Evolutionary conservation across 139 green algal species (phyloP).

Genomic region (Pedinophyceae sp.): DNA sequence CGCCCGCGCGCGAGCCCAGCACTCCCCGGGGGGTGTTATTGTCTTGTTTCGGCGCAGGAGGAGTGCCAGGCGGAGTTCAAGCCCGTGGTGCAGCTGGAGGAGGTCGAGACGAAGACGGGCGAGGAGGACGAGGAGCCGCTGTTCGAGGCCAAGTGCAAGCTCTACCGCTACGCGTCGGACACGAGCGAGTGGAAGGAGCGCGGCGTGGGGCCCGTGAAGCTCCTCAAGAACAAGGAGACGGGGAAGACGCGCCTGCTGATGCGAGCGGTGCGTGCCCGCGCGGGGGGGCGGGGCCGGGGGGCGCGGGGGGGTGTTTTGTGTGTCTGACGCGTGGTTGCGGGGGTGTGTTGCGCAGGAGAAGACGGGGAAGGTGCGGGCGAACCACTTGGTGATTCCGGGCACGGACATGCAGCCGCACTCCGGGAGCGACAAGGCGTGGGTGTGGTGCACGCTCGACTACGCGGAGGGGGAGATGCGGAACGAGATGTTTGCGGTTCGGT

Average conservation of each 20-base stretch:
- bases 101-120: slow-evolving; percentile 79
- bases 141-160: slow-evolving; percentile 89
- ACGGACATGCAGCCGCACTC: slow-evolving; percentile 83
- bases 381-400: slow-evolving; percentile 86
- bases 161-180: slow-evolving; percentile 75
- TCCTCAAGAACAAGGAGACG: slow-evolving; percentile 88
- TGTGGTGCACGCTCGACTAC: slow-evolving; percentile 90
- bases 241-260: slow-evolving; percentile 86
- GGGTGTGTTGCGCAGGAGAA: no score
- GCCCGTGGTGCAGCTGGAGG: slow-evolving; percentile 87
- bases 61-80: slow-evolving; percentile 78
- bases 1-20: no score
- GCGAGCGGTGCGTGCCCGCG: slow-evolving; percentile 48
- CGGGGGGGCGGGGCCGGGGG: no score
- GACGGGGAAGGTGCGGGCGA: slow-evolving; percentile 96
- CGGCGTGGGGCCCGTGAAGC: slow-evolving; percentile 67
- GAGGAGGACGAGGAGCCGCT: slow-evolving; percentile 84
- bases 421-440: slow-evolving; percentile 91
- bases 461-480: slow-evolving; percentile 70
- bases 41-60: no score
- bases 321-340: no score
- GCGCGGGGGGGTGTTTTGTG: no score
- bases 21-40: no score
- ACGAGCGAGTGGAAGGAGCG: slow-evolving; percentile 95
- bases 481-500: slow-evolving; percentile 84